Base-by-base conservation (phyloP, 331 rosid species). In the Erythrophleum ivorense region DNA sequence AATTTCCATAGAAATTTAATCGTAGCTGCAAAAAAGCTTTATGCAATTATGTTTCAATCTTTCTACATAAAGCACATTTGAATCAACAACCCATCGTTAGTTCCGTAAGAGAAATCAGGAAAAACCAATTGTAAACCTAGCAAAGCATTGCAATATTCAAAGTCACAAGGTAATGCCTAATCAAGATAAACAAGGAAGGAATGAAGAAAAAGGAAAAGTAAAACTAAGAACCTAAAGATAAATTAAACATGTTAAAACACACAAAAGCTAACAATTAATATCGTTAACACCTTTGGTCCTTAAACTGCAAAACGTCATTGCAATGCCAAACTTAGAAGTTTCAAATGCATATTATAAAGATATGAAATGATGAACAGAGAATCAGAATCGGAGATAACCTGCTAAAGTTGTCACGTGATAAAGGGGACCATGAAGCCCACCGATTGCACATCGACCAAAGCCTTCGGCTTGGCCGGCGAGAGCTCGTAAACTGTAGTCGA, bases 391-490 rank as follows among this genome's bases (percentile, higher is more conserved):
- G 19, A 62, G 34, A 50, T 3, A 50, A 95, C 99, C 99, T 74
- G 90, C 89, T n/a, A 93, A 85, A 71, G 92, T 86, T 3, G 93
- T 95, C 52, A 95, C 99, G 45, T 59, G 90, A 81, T 88, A 80
- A 74, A 95, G 77, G 38, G 90, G 83, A 33, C 97, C 99, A 59
- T 90, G 92, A 75, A 95, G 92, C 13, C 99, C 99, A 55, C 98
- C 99, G 75, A 93, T 80, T 2, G 98, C 94, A 58, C 38, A 84
- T 72, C 91, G 94, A 31, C 97, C 99, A 52, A 91, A 95, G n/a
- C 99, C 99, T 79, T 95, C 91, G 6, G 99, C 99, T 49, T 89
- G 94, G 45, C 75, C 83, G 33, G 98, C 91, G 63, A 95, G 91
- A 69, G 93, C 87, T 5, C 97, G 97, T 71, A 95, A 84, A 81